phyloP scores from a whole-genome alignment of 768 basidiomycete genomes.

The Podaxis pistillaris region DNA sequence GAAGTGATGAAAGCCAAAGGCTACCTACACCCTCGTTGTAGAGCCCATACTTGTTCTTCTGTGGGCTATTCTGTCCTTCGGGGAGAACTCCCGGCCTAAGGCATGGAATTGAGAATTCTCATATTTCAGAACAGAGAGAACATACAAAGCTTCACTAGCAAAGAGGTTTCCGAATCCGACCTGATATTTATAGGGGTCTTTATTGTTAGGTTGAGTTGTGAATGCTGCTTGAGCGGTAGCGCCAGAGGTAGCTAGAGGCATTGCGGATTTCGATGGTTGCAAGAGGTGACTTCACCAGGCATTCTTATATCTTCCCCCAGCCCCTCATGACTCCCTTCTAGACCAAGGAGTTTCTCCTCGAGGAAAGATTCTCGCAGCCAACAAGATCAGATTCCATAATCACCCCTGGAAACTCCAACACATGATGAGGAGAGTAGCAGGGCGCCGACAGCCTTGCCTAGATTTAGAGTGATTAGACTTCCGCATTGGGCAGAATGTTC shows the following conservation, averaged over 20 bases:
- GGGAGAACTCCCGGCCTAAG: slow-evolving; percentile 56
- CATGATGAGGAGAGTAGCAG: neutral
- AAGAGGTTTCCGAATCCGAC: slow-evolving; percentile 59
- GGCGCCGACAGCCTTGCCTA: neutral
- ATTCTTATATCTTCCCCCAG: neutral
- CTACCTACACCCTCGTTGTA: slow-evolving; percentile 54
- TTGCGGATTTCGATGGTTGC: slow-evolving; percentile 1
- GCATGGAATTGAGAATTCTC: neutral
- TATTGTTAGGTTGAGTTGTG: slow-evolving; percentile 32
- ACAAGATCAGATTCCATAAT: neutral
- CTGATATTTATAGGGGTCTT: slow-evolving; percentile 58
- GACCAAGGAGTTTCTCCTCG: neutral
- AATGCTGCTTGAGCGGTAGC: slow-evolving; percentile 41
- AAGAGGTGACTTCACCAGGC: neutral
- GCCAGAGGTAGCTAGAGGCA: slow-evolving; percentile 29
- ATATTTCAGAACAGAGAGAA: slow-evolving; percentile 2
- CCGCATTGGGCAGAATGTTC: slow-evolving; percentile 6
- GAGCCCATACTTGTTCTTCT: slow-evolving; percentile 60
- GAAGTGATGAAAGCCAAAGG: slow-evolving; percentile 1
- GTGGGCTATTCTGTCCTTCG: slow-evolving; percentile 57
- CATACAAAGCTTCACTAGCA: slow-evolving; percentile 54
- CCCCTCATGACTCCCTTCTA: neutral
- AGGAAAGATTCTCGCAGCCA: slow-evolving; percentile 12
- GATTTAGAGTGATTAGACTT: neutral
- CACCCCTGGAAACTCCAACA: neutral